phyloP scores from a whole-genome alignment of 345 rosid species.

The Garcia nutans region DNA sequence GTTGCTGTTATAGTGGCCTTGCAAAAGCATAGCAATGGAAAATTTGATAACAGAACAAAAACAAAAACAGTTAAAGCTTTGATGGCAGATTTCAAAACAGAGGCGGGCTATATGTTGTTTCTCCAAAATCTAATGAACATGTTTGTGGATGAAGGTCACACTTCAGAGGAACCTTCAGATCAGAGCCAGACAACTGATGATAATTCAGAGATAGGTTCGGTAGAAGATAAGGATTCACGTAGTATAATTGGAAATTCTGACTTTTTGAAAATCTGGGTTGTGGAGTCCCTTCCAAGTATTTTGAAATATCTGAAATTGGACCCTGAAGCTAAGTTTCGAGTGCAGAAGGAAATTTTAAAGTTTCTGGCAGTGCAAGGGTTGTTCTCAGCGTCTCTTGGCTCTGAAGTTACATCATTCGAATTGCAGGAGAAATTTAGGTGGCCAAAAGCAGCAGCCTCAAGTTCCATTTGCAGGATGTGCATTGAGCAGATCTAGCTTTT shows the following conservation, averaged over 20 bases:
- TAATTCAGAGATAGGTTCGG: constrained; percentile 80
- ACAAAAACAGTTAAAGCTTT: constrained; percentile 78
- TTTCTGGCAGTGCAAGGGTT: constrained; percentile 93
- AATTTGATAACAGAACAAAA: constrained; percentile 66
- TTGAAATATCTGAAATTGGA: constrained; percentile 68
- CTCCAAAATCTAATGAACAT: constrained; percentile 68
- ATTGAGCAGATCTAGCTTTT: constrained; percentile 87
- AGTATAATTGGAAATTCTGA: constrained; percentile 58
- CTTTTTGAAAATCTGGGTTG: constrained; percentile 76
- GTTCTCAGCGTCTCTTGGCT: constrained; percentile 88
- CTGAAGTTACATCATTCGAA: constrained; percentile 95
- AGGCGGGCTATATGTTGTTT: constrained; percentile 74
- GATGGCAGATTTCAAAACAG: constrained; percentile 75
- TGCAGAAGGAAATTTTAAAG: constrained; percentile 84
- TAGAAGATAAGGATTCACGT: constrained; percentile 71
- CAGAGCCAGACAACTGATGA: constrained; percentile 99
- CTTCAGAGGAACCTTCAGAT: constrained; percentile 86
- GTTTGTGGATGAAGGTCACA: constrained; percentile 79
- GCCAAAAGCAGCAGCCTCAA: constrained; percentile 80
- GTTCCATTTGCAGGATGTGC: constrained; percentile 71
- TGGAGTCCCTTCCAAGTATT: constrained; percentile 81
- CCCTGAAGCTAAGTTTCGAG: constrained; percentile 61
- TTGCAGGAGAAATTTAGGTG: constrained; percentile 93
- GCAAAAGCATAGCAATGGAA: constrained; percentile 90
- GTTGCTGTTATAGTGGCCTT: constrained; percentile 76